Percentiles rank a stretch among this genome's conserved stretches.
phyloP scores from a whole-genome alignment of 1,139 yeast species.

The Nadsonia commutata region DNA sequence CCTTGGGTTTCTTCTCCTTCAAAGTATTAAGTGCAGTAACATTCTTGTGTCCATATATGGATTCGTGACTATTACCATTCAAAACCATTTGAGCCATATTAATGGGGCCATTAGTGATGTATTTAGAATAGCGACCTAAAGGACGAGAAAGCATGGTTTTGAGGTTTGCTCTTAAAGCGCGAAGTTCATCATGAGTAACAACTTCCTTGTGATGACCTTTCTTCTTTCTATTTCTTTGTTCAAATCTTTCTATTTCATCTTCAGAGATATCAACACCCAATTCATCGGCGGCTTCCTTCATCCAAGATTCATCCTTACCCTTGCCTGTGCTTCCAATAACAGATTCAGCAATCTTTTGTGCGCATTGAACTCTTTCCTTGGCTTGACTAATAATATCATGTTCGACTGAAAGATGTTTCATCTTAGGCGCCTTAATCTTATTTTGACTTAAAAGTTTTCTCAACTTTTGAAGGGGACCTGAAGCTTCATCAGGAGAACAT shows the following conservation, averaged over 20 bases:
- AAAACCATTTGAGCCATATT: slow-evolving; percentile 78
- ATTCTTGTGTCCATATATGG: slow-evolving; percentile 55
- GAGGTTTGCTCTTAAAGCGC: slow-evolving; percentile 40
- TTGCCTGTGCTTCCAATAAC: slow-evolving; percentile 44
- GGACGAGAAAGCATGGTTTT: slow-evolving; percentile 40
- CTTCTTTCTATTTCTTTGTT: slow-evolving; percentile 43
- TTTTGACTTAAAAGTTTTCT: slow-evolving; percentile 40
- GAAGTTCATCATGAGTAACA: slow-evolving; percentile 23
- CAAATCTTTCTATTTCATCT: slow-evolving; percentile 20
- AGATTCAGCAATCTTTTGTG: slow-evolving; percentile 63
- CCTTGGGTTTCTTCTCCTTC: slow-evolving; percentile 16
- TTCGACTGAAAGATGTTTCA: slow-evolving; percentile 65
- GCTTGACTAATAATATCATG: slow-evolving; percentile 56
- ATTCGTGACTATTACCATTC: slow-evolving; percentile 53
- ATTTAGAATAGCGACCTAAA: slow-evolving; percentile 37
- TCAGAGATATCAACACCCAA: slow-evolving; percentile 62
- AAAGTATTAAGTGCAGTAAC: slow-evolving; percentile 60
- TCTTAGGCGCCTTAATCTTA: slow-evolving; percentile 29
- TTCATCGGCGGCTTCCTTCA: slow-evolving; percentile 84
- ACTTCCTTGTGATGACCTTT: slow-evolving; percentile 23
- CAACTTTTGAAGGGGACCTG: slow-evolving; percentile 71
- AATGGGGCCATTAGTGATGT: slow-evolving; percentile 70
- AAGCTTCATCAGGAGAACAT: slow-evolving; percentile 83
- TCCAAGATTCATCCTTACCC: slow-evolving; percentile 67
- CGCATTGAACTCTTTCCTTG: slow-evolving; percentile 50